These are phyloP conservation scores for Chrysanthemum makinoi DNA, from an alignment of 129 eudicot species.

Conservation along the genomic window DNA sequence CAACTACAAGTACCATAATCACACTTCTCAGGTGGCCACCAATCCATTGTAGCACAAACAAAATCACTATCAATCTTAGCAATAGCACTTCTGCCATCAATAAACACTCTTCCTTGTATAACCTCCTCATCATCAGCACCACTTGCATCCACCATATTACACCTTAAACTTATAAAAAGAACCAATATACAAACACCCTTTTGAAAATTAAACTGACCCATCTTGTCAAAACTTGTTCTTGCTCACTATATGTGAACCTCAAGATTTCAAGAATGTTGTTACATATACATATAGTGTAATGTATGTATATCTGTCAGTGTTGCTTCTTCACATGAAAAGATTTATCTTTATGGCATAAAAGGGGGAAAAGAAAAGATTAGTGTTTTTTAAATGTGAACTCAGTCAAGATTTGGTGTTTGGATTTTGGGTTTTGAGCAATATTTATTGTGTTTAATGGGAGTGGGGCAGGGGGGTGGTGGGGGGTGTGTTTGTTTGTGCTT, in stretches of 20 bases:
- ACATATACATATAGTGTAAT: slow-evolving; percentile 2
- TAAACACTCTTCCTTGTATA: slow-evolving; percentile 41
- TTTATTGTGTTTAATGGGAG: slow-evolving; percentile 9
- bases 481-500: slow-evolving; percentile 40
- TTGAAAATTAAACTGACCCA: slow-evolving; percentile 47
- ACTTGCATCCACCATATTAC: slow-evolving; percentile 37
- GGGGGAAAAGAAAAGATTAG: slow-evolving; percentile 19
- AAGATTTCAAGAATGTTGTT: slow-evolving; percentile 14
- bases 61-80: slow-evolving; percentile 61
- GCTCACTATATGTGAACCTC: slow-evolving; percentile 8
- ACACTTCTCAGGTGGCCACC: slow-evolving; percentile 99
- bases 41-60: slow-evolving; percentile 89
- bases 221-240: slow-evolving; percentile 19
- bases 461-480: slow-evolving; percentile 22
- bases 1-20: slow-evolving; percentile 93
- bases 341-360: slow-evolving; percentile 23
- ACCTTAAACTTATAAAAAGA: slow-evolving; percentile 38
- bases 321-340: slow-evolving; percentile 12
- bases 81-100: slow-evolving; percentile 55
- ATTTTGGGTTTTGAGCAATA: slow-evolving; percentile 27
- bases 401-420: slow-evolving; percentile 30
- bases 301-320: not conserved
- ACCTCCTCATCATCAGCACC: slow-evolving; percentile 20
- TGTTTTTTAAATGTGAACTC: slow-evolving; percentile 23
- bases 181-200: slow-evolving; percentile 45